phyloP scores from a whole-genome alignment of 2,329 filamentous ascomycete species.

The Colletotrichum truncatum region DNA sequence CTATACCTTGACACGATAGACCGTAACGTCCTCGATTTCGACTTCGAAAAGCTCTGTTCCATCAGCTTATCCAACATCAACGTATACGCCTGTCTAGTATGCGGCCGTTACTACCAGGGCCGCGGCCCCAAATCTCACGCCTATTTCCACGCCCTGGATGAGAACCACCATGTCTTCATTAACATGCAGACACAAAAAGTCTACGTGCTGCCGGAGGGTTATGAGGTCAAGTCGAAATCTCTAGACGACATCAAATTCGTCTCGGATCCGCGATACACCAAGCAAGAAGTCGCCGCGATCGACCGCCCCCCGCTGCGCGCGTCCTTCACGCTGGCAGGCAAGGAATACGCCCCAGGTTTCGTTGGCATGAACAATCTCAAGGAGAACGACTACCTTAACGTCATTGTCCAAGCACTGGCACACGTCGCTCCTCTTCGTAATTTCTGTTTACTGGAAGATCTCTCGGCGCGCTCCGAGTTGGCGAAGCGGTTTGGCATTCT shows the following conservation, averaged over 20 bases:
- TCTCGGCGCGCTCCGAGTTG: conserved; percentile 77
- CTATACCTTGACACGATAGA: conserved; percentile 98
- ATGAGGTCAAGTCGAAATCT: conserved; percentile 93
- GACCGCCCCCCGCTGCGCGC: conserved; percentile 69
- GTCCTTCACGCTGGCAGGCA: conserved; percentile 82
- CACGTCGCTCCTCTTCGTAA: conserved; percentile 92
- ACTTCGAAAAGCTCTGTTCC: conserved; percentile 98
- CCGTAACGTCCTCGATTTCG: conserved; percentile 92
- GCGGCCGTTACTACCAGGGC: conserved; percentile 97
- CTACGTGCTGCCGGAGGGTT: conserved; percentile 93
- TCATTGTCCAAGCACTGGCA: conserved; percentile 88
- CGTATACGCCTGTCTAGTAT: conserved; percentile 96
- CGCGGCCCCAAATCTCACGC: conserved; percentile 93
- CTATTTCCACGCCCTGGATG: conserved; percentile 96
- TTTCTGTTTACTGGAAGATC: conserved; percentile 88
- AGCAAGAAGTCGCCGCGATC: conserved; percentile 80
- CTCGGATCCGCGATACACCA: conserved; percentile 87
- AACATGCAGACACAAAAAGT: conserved; percentile 95
- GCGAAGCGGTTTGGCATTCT: conserved; percentile 89
- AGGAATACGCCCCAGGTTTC: conserved; percentile 91
- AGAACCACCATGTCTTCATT: conserved; percentile 97
- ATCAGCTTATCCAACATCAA: conserved; percentile 98
- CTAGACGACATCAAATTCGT: conserved; percentile 99
- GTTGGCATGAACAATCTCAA: conserved; percentile 99
- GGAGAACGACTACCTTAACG: conserved; percentile 98